These are phyloP conservation scores for Acanthamoeba castellanii DNA, from an alignment of 208 protist species.

Conservation along the genomic window DNA sequence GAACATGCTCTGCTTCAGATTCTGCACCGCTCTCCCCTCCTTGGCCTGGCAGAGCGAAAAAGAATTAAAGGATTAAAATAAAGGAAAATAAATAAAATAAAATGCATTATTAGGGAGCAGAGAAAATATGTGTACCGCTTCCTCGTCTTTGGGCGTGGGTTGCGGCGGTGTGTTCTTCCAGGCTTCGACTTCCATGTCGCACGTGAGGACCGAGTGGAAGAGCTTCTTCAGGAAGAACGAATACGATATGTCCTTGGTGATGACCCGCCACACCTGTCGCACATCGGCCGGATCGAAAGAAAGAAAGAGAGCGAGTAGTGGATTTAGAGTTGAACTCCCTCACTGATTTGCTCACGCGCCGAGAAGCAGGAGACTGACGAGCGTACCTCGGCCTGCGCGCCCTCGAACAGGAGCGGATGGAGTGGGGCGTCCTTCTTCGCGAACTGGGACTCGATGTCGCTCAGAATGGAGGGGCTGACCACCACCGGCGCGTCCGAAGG, in stretches of 20 bases:
- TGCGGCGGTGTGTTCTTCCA: slow-evolving; percentile 3
- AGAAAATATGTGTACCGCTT: not conserved
- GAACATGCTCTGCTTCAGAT: not conserved
- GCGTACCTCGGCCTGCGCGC: not conserved
- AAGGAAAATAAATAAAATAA: not conserved
- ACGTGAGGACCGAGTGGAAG: slow-evolving; percentile 20
- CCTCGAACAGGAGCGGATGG: not conserved
- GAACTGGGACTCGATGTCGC: not conserved
- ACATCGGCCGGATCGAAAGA: too few relatives aligned
- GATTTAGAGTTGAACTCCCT: too few relatives aligned
- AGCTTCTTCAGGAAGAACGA: slow-evolving; percentile 54
- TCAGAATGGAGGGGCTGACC: not conserved
- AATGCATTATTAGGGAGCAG: not conserved
- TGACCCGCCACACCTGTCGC: not conserved
- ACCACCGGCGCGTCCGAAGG: not conserved
- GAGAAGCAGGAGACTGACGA: too few relatives aligned
- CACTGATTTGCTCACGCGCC: too few relatives aligned
- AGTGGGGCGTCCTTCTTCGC: not conserved
- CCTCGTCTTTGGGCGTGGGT: not conserved
- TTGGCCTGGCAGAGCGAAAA: not conserved
- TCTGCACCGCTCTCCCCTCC: not conserved
- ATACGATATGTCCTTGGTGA: slow-evolving; percentile 24
- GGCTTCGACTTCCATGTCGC: slow-evolving; percentile 19
- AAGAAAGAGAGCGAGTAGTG: too few relatives aligned
- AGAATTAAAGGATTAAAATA: not conserved